Base-by-base conservation (phyloP, 2,329 filamentous ascomycete species). In the Xylariaceae sp. region DNA sequence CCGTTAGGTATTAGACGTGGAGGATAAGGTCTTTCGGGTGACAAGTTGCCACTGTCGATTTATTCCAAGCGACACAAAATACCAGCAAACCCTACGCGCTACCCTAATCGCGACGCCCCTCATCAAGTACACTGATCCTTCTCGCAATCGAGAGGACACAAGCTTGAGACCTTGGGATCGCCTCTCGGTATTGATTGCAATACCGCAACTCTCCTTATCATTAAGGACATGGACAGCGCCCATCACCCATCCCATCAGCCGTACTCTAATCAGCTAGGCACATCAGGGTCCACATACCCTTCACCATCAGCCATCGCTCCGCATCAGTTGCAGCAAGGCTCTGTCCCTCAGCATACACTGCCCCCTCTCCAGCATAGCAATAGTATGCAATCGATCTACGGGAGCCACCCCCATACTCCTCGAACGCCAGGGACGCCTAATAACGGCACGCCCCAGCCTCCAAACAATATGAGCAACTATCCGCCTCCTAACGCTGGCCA, bases 371-470 rank as follows among this genome's bases (percentile, higher is more conserved):
- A 73, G 61, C 73, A 71, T 58, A 69, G 69, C 57, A 67, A 70
- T 58, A 68, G 71, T 56, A 77, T 79, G 73, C 75, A 78, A 59
- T 70, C 73, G 46, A 68, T 76, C 49, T 84, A 84, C 70, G 76
- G 77, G 51, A 81, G 71, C 62, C 77, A 82, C 65, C 77, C 77
- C 59, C 80, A 84, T 61, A 83, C 80, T 41, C 81, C 82, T 57
- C 75, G 81, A 62, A 83, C 80, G 18, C 78, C 80, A 42, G 77
- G 78, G n/a, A 83, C 81, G 14, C 81, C 82, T 35, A 82, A 36
- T 9, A 36, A 36, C 33, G 33, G 81, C 63, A 82, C 81, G 27
- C 80, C 81, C 35, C 78, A 75, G 49, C 78, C 80, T 35, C 69
- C 71, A 45, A 74, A 70, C 64, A 75, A 71, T 60, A 75, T 82